Evolutionary conservation across 345 rosid genomes (phyloP), one percentile per base, ranked within the genome.

Genomic region (Atalantia buxifolia): DNA sequence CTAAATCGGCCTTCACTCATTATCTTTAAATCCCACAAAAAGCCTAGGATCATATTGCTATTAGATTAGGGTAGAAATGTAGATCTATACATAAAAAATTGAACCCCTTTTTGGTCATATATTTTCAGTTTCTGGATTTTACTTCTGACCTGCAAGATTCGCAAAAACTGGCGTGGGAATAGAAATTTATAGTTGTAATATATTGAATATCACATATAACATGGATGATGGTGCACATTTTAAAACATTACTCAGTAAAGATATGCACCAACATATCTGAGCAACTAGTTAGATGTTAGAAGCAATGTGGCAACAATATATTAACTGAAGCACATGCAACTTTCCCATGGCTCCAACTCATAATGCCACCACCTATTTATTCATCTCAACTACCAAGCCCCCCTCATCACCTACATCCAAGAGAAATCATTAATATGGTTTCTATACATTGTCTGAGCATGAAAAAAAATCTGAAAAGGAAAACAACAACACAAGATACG

Each of bases 271-370:
- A 14, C 13, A 24, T 66, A 35, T 36, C 10, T 36, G 4, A 14
- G 56, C 36, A 60, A 24, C 48, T 25, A 36, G 66, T 35, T 35
- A 50, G 35, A 59, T 3, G 18, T 45, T 13, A 12, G 50, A 45
- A 38, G 66, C 56, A 38, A 24, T 24, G 21, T 36, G 22, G 33
- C 66, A 27, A 3, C n/a, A 53, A 7, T 28, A 1, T 25, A 74
- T 48, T 74, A 45, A 80, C 74, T 74, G 59, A 57, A 33, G 76
- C 83, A 74, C 83, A 77, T 66, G 83, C 81, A 60, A 74, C 76
- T 66, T 50, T 24, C 36, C 35, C 28, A 22, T 22, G 71, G 31
- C 55, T 65, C 63, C 70, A 75, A 22, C 65, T 31, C 72, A 35
- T 42, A 64, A 75, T 30, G 40, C 27, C 27, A 38, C 10, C 22